Base-by-base conservation (phyloP, 2,329 filamentous ascomycete genomes). In the Neonectria punicea region DNA sequence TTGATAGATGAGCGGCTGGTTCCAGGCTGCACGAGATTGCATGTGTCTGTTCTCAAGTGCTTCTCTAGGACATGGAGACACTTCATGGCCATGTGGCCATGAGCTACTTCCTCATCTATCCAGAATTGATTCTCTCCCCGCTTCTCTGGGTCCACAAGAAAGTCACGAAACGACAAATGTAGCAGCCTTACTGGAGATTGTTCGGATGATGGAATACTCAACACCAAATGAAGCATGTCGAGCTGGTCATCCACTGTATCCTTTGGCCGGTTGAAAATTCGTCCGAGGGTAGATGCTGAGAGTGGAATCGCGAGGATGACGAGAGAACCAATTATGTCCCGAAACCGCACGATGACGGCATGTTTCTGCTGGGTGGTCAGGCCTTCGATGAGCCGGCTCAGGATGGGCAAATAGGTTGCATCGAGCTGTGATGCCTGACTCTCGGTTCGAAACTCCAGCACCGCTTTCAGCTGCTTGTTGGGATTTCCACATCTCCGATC, bases 141-240 rank as follows among this genome's bases (percentile, higher is more conserved):
- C 62, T 73, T 78, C 14, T 72, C 59, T 1, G 66, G 50, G 60
- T 80, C 72, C 3, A 79, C 30, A 3, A 83, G 75, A 69, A 80
- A 80, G 58, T 82, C 79, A 16, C 74, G 76, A 50, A 82, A 82
- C 0, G 79, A 80, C 0, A 69, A 2, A 14, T 72, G 69, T 1
- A 71, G 9, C 2, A 69, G 22, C 2, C 64, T 41, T 1, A 72
- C 8, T 0, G 69, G 67, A 0, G 5, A 2, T 1, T 30, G 6
- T 0, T 20, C 0, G 1, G 46, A 54, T 0, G 0, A 7, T 0
- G 58, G 65, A 13, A 68, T 25, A 4, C 50, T 47, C 0, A 72
- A 32, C 0, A 72, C 64, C 0, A 69, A 67, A 20, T 71, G 69
- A 5, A 72, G 61, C 1, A 43, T 16, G 2, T 75, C 59, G 41